phyloP scores from a whole-genome alignment of 2,329 filamentous ascomycete species.

The Paraphoma sp. region DNA sequence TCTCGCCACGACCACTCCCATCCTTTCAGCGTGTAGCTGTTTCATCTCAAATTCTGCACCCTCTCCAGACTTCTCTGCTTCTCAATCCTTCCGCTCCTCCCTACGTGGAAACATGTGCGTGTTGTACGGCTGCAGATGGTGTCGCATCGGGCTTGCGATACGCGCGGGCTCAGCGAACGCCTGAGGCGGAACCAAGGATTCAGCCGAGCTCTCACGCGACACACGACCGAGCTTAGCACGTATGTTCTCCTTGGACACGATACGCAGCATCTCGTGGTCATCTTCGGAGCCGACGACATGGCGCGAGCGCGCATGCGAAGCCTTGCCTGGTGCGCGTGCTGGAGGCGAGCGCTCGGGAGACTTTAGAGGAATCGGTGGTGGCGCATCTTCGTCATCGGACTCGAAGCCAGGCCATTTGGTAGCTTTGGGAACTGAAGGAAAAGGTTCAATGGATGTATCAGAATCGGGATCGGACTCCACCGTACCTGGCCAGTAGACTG shows the following conservation, averaged over 20 bases:
- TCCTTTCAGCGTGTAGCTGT: conserved; percentile 9
- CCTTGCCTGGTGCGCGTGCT: neutral
- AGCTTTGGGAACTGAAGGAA: neutral
- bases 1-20: neutral
- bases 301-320: conserved; percentile 1
- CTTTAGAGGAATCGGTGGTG: conserved; percentile 30
- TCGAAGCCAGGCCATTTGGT: conserved; percentile 14
- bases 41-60: conserved; percentile 1
- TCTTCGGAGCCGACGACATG: conserved; percentile 2
- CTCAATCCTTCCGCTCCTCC: conserved; percentile 17
- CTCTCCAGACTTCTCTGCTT: neutral
- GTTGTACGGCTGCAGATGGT: conserved; percentile 32
- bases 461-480: neutral
- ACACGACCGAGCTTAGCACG: conserved; percentile 28
- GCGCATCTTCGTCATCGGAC: conserved; percentile 5
- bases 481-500: neutral
- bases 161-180: conserved; percentile 1
- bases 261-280: conserved; percentile 23
- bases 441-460: neutral
- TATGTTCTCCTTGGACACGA: conserved; percentile 44
- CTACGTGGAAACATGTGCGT: conserved; percentile 38
- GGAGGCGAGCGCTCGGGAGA: conserved; percentile 18
- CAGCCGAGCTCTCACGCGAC: conserved; percentile 25
- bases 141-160: neutral
- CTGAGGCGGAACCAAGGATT: conserved; percentile 16